A percentile compares a stretch with the other conserved stretches of the same genome.
phyloP scores from a whole-genome alignment of 1,139 yeast species.

The Chernovozyma sophiae-reginae region DNA sequence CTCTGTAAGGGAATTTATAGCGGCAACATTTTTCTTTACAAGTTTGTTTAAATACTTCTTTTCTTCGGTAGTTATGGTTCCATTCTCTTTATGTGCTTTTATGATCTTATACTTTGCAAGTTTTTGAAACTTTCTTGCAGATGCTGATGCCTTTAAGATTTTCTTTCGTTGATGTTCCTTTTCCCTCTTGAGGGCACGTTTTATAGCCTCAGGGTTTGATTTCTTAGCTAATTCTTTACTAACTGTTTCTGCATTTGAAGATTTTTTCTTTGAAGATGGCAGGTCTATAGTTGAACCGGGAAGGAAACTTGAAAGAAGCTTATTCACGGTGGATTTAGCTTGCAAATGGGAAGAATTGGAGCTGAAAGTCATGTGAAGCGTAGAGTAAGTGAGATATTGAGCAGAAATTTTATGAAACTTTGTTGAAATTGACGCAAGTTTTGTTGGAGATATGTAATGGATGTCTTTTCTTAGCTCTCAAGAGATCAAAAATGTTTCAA shows the following conservation, averaged over 20 bases:
- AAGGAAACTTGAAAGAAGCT: slow-evolving; percentile 36
- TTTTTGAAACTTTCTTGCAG: slow-evolving; percentile 40
- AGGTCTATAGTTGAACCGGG: slow-evolving; percentile 23
- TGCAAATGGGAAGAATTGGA: slow-evolving; percentile 29
- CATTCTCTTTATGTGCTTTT: slow-evolving; percentile 33
- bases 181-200: slow-evolving; percentile 30
- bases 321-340: slow-evolving; percentile 39
- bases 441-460: too few relatives aligned
- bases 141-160: slow-evolving; percentile 31
- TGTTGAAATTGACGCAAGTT: too few relatives aligned
- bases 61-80: slow-evolving; percentile 41
- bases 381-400: too few relatives aligned
- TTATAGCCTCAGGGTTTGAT: slow-evolving; percentile 29
- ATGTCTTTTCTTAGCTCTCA: too few relatives aligned
- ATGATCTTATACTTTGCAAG: slow-evolving; percentile 51
- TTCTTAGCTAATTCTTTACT: slow-evolving; percentile 21
- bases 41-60: slow-evolving; percentile 45
- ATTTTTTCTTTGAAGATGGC: slow-evolving; percentile 1
- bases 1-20: slow-evolving; percentile 42
- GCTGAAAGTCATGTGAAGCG: slow-evolving; percentile 21
- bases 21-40: slow-evolving; percentile 45
- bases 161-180: slow-evolving; percentile 30
- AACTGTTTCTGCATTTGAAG: slow-evolving; percentile 31
- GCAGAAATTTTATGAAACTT: too few relatives aligned
- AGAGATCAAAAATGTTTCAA: too few relatives aligned